Evolutionary conservation across 148 eudicot species (phyloP).

Genomic region (Talinum fruticosum): DNA sequence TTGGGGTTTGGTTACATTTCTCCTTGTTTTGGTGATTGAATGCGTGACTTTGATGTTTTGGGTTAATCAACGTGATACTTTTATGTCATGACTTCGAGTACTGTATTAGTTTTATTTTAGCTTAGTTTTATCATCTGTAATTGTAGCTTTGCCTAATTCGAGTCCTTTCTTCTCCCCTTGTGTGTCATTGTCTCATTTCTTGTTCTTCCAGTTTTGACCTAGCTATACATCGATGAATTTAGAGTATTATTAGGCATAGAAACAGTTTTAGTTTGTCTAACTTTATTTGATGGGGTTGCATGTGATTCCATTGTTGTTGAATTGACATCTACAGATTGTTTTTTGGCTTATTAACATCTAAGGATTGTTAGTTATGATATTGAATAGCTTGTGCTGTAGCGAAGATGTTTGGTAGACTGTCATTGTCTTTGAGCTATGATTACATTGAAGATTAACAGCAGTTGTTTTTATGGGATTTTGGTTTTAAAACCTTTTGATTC

Average conservation of each 20-base stretch:
- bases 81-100: background rate
- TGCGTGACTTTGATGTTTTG: conserved; percentile 12
- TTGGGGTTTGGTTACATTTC: conserved; percentile 13
- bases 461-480: background rate
- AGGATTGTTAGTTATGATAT: background rate
- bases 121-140: background rate
- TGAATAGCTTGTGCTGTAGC: conserved; percentile 1
- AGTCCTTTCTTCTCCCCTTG: background rate
- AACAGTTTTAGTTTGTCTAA: background rate
- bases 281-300: conserved; percentile 15
- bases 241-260: background rate
- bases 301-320: conserved; percentile 18
- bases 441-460: background rate
- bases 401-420: conserved; percentile 4
- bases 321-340: conserved; percentile 9
- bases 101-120: background rate
- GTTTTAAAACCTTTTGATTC: background rate
- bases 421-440: background rate
- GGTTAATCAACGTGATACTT: conserved; percentile 6
- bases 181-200: conserved; percentile 16
- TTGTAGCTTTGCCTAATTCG: conserved; percentile 3
- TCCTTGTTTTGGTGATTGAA: conserved; percentile 17
- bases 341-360: conserved; percentile 14
- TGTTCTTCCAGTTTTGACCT: conserved; percentile 11
- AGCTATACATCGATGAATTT: conserved; percentile 7